phyloP scores from a whole-genome alignment of 2,329 filamentous ascomycete genomes.

The Fusarium oxysporum region DNA sequence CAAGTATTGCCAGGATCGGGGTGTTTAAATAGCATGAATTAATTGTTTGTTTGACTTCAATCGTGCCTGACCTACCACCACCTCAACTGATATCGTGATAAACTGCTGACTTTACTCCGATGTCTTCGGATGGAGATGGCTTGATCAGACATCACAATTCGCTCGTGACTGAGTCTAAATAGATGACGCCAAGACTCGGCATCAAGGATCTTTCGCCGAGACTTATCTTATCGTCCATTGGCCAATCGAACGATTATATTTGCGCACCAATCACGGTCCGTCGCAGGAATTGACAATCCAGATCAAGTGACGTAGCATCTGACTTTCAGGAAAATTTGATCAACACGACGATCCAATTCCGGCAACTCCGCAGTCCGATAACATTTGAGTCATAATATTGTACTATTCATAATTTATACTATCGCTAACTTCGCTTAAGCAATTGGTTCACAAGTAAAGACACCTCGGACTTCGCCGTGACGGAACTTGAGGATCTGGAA shows the following conservation, averaged over 20 bases:
- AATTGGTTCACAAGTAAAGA: slow-evolving; percentile 47
- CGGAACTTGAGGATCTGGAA: slow-evolving; percentile 42
- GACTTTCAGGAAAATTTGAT: background rate
- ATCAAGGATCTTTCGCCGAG: background rate
- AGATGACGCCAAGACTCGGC: background rate
- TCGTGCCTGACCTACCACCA: too few species aligned
- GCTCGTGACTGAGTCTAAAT: too few species aligned
- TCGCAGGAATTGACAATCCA: background rate
- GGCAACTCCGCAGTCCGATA: slow-evolving; percentile 10
- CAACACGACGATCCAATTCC: slow-evolving; percentile 2
- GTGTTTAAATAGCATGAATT: slow-evolving; percentile 46
- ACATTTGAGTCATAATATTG: slow-evolving; percentile 22
- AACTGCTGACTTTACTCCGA: too few species aligned
- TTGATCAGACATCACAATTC: too few species aligned
- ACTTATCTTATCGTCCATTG: slow-evolving; percentile 7
- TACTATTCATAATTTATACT: slow-evolving; percentile 26
- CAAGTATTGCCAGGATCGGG: slow-evolving; percentile 77
- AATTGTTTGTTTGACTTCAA: background rate
- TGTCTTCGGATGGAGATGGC: too few species aligned
- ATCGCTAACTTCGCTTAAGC: slow-evolving; percentile 40
- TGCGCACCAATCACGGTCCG: slow-evolving; percentile 10
- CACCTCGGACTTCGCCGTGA: slow-evolving; percentile 43
- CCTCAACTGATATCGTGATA: too few species aligned
- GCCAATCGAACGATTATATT: slow-evolving; percentile 2
- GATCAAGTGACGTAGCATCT: slow-evolving; percentile 13